Percentiles rank a stretch among this genome's conserved stretches.
These are phyloP conservation scores for Gossypium bickii DNA, from an alignment of 345 rosid species.

Conservation along the genomic window DNA sequence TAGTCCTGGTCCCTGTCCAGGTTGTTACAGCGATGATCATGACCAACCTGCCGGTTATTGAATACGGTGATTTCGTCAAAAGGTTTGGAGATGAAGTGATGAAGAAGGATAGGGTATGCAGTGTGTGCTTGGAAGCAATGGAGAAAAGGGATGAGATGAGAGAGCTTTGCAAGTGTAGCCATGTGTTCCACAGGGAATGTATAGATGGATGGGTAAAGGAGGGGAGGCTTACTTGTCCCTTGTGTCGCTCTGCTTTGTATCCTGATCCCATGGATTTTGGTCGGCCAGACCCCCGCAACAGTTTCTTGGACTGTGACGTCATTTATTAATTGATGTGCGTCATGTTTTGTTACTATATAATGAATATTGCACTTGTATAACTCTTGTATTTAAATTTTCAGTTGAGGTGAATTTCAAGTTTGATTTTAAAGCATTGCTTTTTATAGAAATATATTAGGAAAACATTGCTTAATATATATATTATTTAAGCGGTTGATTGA, in stretches of 20 bases:
- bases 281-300: neutral
- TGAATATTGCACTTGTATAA: too few relatives aligned
- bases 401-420: too few relatives aligned
- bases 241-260: slow-evolving; percentile 37
- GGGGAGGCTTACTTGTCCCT: slow-evolving; percentile 46
- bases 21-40: slow-evolving; percentile 27
- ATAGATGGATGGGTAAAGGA: slow-evolving; percentile 42
- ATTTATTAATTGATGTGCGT: neutral
- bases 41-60: slow-evolving; percentile 16
- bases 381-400: too few relatives aligned
- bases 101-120: slow-evolving; percentile 17
- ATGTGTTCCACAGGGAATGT: slow-evolving; percentile 45
- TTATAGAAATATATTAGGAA: too few relatives aligned
- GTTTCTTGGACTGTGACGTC: neutral
- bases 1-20: slow-evolving; percentile 32
- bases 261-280: slow-evolving; percentile 13
- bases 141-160: slow-evolving; percentile 29
- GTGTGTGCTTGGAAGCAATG: slow-evolving; percentile 38
- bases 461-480: too few relatives aligned
- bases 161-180: slow-evolving; percentile 36
- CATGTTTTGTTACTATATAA: neutral
- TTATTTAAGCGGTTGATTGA: too few relatives aligned
- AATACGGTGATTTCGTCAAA: neutral
- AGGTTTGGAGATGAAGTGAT: neutral
- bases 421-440: too few relatives aligned